Evolutionary conservation across 768 basidiomycete genomes (phyloP), one percentile per base, ranked within the genome.

Genomic region (Rhodotorula sphaerocarpa): DNA sequence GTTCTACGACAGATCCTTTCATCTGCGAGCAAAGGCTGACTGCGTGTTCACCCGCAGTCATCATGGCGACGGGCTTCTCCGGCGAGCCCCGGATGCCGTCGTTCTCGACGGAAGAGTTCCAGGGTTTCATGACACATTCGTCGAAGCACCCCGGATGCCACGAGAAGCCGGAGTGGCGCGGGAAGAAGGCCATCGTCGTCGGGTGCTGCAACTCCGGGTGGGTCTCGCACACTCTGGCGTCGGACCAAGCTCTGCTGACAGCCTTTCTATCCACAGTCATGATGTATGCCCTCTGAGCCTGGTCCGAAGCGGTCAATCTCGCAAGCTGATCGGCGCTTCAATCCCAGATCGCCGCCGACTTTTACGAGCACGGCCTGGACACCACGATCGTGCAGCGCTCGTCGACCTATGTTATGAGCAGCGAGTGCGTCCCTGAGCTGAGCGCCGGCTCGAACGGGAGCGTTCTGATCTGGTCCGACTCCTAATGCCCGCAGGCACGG

Each of bases 111-210:
- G 80, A 82, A 27, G 77, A 75, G 9, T 87, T 85, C 78, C 80
- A 82, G 66, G 86, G 86, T 12, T 75, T 81, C 54, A 73, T 83
- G 6, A 66, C 83, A 21, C 86, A 88, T 72, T 85, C 85, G 1
- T 77, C 74, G 9, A 71, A 79, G 31, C 82, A 86, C 73, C 45
- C 31, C 1, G 63, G 63, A 2, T 34, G 43, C 47, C 76, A 73
- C n/a, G 59, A 61, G 12, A 83, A 83, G 0, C 74, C 76, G 16
- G 82, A 82, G 44, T 83, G 83, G 67, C 48, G 72, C 2, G 86
- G 84, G 20, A 87, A 87, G 76, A 87, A 83, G 70, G 84, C 86
- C 0, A 78, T 83, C 6, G 52, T 51, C 15, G 16, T 51, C 50
- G 50, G 50, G n/a, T 45, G 54, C 43, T 55, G 54, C 42, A 55